phyloP scores from a whole-genome alignment of 257 asterid genomes.

The Rubia yunnanensis region DNA sequence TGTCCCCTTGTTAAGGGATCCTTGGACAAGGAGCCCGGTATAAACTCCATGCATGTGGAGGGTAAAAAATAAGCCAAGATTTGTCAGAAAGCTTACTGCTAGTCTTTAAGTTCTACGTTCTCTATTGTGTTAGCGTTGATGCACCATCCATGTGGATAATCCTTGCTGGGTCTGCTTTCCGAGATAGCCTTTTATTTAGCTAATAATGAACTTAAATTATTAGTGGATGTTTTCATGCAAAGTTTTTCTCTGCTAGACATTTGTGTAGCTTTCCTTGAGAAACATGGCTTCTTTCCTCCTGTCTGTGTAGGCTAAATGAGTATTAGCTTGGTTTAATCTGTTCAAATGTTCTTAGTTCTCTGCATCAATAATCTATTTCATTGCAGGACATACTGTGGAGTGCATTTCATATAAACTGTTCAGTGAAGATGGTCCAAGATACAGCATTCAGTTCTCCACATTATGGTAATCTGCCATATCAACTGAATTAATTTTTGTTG shows the following conservation, averaged over 20 bases:
- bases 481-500: not conserved
- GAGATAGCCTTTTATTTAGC: not conserved
- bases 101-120: not conserved
- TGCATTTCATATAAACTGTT: slow-evolving; percentile 45
- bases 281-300: not conserved
- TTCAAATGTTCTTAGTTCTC: not conserved
- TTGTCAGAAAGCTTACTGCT: not conserved
- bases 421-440: slow-evolving; percentile 52
- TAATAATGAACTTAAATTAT: not conserved
- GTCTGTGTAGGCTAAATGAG: not conserved
- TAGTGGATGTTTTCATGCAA: not conserved
- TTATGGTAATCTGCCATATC: slow-evolving; percentile 41
- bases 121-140: not conserved
- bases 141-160: not conserved
- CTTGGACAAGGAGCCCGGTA: not conserved
- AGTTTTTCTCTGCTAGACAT: not conserved
- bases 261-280: not conserved
- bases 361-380: slow-evolving; percentile 7
- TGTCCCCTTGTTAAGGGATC: not conserved
- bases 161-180: not conserved
- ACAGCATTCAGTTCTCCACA: slow-evolving; percentile 51
- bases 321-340: not conserved
- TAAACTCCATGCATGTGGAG: not conserved
- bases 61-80: not conserved
- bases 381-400: slow-evolving; percentile 70